Conservation (phyloP, 208 protist species). For the Novymonas esmeraldas region DNA sequence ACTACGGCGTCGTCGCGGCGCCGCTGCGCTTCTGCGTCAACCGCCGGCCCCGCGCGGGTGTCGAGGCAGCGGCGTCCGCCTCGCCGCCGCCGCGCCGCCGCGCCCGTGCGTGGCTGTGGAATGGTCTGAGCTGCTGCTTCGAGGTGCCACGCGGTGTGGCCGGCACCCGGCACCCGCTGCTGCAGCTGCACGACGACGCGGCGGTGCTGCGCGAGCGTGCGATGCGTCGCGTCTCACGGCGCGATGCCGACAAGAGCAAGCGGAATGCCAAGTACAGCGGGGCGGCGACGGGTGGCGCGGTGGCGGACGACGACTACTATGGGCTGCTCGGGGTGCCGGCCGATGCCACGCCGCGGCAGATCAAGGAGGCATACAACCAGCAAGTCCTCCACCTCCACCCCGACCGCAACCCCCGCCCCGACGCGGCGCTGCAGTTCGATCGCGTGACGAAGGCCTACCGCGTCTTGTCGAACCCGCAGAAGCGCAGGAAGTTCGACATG, state of each 20-base stretch:
- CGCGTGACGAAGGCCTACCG: slow-evolving; percentile 97
- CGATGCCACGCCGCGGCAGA: slow-evolving; percentile 70
- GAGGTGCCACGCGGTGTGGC: slow-evolving; percentile 29
- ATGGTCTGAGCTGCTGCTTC: slow-evolving; percentile 45
- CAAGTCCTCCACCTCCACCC: slow-evolving; percentile 89
- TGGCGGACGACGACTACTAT: slow-evolving; percentile 72
- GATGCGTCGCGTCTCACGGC: slow-evolving; percentile 38
- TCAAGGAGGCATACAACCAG: slow-evolving; percentile 90
- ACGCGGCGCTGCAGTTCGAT: slow-evolving; percentile 89
- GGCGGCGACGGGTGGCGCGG: slow-evolving; percentile 5
- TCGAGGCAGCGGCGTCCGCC: slow-evolving; percentile 9
- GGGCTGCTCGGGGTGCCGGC: slow-evolving; percentile 61
- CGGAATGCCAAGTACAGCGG: slow-evolving; percentile 34
- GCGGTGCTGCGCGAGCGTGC: slow-evolving; percentile 46
- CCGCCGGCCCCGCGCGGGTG: slow-evolving; percentile 18
- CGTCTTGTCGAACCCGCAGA: slow-evolving; percentile 95
- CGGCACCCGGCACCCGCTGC: slow-evolving; percentile 39
- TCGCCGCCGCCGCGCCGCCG: slow-evolving; percentile 4
- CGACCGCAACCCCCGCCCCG: slow-evolving; percentile 82
- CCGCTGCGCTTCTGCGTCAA: slow-evolving; percentile 55
- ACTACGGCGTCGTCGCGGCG: slow-evolving; percentile 42
- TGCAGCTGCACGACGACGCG: slow-evolving; percentile 29
- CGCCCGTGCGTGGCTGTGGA: slow-evolving; percentile 44
- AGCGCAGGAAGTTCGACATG: slow-evolving; percentile 97
- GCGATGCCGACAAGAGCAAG: slow-evolving; percentile 29